A percentile compares a stretch with the other conserved stretches of the same genome.
These are phyloP conservation scores for Rhizopogon vesiculosus DNA, from an alignment of 768 basidiomycete genomes.

Conservation along the genomic window DNA sequence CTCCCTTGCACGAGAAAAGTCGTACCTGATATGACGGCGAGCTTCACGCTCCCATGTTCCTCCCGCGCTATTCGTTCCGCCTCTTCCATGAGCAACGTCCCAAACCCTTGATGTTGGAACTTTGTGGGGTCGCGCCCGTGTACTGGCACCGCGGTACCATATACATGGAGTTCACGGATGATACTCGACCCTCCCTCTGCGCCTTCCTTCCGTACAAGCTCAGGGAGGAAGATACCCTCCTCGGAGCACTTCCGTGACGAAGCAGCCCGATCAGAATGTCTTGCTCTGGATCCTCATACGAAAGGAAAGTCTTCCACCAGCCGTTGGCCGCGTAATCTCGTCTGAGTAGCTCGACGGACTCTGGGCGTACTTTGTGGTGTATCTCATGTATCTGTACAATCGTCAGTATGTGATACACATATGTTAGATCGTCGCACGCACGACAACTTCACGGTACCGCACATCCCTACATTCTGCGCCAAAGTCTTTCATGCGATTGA, in stretches of 20 bases:
- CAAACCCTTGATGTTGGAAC: conserved; percentile 97
- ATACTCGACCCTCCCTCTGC: conserved; percentile 84
- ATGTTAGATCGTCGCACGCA: conserved; percentile 35
- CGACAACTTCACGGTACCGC: conserved; percentile 95
- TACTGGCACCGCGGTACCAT: conserved; percentile 96
- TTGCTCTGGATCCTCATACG: conserved; percentile 95
- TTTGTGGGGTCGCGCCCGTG: conserved; percentile 97
- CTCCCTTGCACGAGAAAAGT: conserved; percentile 1
- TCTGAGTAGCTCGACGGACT: conserved; percentile 91
- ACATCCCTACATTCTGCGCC: conserved; percentile 97
- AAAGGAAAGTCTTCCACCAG: conserved; percentile 99
- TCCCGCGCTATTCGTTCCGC: conserved; percentile 96
- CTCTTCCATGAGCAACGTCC: conserved; percentile 97
- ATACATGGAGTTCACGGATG: conserved; percentile 94
- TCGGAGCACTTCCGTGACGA: conserved; percentile 89
- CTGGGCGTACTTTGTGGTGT: conserved; percentile 94
- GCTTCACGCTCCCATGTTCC: conserved; percentile 92
- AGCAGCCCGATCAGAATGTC: conserved; percentile 95
- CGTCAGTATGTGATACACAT: conserved; percentile 2
- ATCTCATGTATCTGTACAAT: conserved; percentile 87
- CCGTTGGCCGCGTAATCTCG: conserved; percentile 97
- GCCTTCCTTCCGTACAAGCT: conserved; percentile 67
- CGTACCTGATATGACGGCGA: conserved; percentile 95
- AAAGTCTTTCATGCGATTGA: conserved; percentile 99
- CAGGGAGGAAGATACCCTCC: conserved; percentile 94